phyloP scores from a whole-genome alignment of 495 filamentous ascomycete species.

The Margaritispora aquatica region DNA sequence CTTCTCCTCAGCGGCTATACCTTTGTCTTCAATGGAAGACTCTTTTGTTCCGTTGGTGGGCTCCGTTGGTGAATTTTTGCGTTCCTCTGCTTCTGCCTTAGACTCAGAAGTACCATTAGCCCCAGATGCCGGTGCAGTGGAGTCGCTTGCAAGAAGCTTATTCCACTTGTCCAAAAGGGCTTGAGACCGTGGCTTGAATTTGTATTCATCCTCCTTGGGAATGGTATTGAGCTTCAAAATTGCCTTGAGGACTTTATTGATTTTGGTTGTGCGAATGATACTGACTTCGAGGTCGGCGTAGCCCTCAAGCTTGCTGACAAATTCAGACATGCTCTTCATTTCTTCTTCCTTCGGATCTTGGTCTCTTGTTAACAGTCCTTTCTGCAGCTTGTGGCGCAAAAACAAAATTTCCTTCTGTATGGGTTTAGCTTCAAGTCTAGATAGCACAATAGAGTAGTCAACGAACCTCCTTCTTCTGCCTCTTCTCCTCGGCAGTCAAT shows the following conservation, averaged over 20 bases:
- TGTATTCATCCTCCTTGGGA: slow-evolving; percentile 76
- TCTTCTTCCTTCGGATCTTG: slow-evolving; percentile 79
- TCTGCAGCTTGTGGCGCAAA: slow-evolving; percentile 84
- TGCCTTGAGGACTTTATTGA: slow-evolving; percentile 89
- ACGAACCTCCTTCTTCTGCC: slow-evolving; percentile 53
- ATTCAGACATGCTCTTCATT: slow-evolving; percentile 77
- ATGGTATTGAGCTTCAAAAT: slow-evolving; percentile 79
- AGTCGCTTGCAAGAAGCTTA: slow-evolving; percentile 58
- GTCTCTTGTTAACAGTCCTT: slow-evolving; percentile 79
- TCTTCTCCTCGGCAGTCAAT: slow-evolving; percentile 41
- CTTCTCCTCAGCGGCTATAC: neutral
- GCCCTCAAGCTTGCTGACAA: slow-evolving; percentile 71
- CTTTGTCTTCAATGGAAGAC: slow-evolving; percentile 16
- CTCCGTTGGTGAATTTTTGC: slow-evolving; percentile 32
- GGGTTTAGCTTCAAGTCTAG: neutral
- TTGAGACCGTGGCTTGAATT: slow-evolving; percentile 74
- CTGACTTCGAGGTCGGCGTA: slow-evolving; percentile 74
- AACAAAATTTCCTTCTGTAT: slow-evolving; percentile 65
- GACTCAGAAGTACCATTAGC: slow-evolving; percentile 34
- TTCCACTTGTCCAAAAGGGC: slow-evolving; percentile 76
- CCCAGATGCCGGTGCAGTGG: slow-evolving; percentile 33
- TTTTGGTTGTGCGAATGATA: slow-evolving; percentile 82
- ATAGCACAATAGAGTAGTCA: slow-evolving; percentile 1
- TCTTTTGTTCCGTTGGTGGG: slow-evolving; percentile 28
- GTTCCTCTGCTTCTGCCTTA: slow-evolving; percentile 33